Base-by-base conservation (phyloP, 768 basidiomycete species). In the Epithele typhae region DNA sequence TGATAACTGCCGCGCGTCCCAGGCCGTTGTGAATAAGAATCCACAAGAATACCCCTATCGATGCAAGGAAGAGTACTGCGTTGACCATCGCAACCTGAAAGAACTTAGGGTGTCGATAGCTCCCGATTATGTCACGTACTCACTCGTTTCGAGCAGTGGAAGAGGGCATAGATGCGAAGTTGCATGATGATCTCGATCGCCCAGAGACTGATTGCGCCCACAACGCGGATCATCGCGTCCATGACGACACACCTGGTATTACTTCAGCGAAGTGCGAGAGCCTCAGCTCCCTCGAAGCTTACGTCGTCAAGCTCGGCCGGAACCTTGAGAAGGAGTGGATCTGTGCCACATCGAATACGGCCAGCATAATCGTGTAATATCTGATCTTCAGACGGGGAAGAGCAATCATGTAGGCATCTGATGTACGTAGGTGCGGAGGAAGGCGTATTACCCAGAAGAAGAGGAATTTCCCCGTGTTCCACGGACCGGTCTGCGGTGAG, bases 111-210 rank as follows among this genome's bases (percentile, higher is more conserved):
- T 30, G 8, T 7, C 7, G 27, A 30, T 14, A 30, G 8, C 7
- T 7, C 8, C 27, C 7, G 27, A 14, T 7, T 30, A 7, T 7
- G 27, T 14, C 8, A 30, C 7, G 27, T 30, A 55, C 73, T 71
- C 25, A 72, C 73, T 51, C 58, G 66, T 49, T 64, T 67, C 2
- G 70, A 74, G 37, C 69, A 67, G 22, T 59, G 54, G 45, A 61
- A 77, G 10, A 77, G 47, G 0, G 71, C 71, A 49, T 74, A 74
- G 21, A 76, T 61, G 8, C 74, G 63, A 17, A 76, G 50, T 54
- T 73, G 73, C 70, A 77, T 73, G 46, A 75, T 60, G 14, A 76
- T 71, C 54, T 77, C 73, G 14, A 77, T 64, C 23, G 71, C 66
- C 74, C 75, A 76, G 7, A 77, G 58, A 25, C 67, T 68, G 23